Evolutionary conservation across 345 rosid species (phyloP), one percentile per base, ranked within the genome.

Genomic region (Corymbia maculata): DNA sequence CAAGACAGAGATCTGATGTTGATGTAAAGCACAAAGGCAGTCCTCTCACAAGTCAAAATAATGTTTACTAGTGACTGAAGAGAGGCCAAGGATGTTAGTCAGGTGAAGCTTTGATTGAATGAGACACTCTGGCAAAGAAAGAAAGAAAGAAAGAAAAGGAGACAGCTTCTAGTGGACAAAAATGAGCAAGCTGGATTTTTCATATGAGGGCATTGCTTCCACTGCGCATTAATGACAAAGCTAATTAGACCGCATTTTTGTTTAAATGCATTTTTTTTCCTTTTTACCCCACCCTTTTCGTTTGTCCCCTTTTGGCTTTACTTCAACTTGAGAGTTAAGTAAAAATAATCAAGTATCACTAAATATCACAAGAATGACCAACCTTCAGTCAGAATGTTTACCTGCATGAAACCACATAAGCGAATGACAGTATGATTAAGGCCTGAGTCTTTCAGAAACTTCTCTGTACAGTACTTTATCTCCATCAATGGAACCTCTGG

Each of bases 401-500:
- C 99, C 90, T 96, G 99, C 99, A 96, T 96, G 94, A 96, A 97
- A 87, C 99, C 99, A 42, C 99, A 96, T 88, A 96, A 89, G 49
- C 99, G 95, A 86, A 97, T 95, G 14, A 92, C 88, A 64, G 95
- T 79, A 88, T 98, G 98, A 87, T 88, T 91, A 66, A 96, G 88
- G 93, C 98, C 96, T 0, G 99, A 94, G 21, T 97, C 98, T 88
- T 93, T 90, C 70, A 96, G 95, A 86, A 98, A 98, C 88, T 96
- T 95, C 93, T 98, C 99, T 1, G 97, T 98, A 89, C 99, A 98
- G 89, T 95, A 95, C 90, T 97, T 97, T 89, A 98, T 96, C 95
- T 96, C 99, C 99, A 96, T 97, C 30, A 95, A 90, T 36, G 99
- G 99, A 91, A 97, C 99, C 89, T 97, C 99, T 1, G 98, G 99